Evolutionary conservation across 495 filamentous ascomycete species (phyloP), one percentile per base, ranked within the genome.

Genomic region (Aspergillus baeticus): DNA sequence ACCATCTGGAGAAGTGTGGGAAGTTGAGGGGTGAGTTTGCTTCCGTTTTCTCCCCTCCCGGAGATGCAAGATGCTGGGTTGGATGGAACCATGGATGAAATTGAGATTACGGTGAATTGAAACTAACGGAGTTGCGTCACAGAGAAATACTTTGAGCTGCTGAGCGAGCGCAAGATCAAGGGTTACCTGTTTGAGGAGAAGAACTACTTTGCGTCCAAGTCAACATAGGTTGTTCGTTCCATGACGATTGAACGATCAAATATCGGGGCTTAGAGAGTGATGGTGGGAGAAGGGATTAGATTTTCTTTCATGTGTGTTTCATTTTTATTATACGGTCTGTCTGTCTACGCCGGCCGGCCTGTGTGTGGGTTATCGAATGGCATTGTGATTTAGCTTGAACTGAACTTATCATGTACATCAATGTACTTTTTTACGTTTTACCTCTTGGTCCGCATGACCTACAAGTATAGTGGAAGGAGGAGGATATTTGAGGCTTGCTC

Each of bases 1-100:
- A 98, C 74, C 94, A 98, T 73, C 72, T 98, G 62, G 93, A 96
- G 84, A 98, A 97, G 78, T 98, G 94, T 74, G 91, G 90, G 64
- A 76, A 78, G 66, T 74, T 96, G 76, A 83, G 95, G 87, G 92
- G 94, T 98, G 62, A 51, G 69, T 68, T 41, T 58, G 29, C 6
- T 34, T 20, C 37, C n/a, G 35, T 33, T 23, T 41, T 56, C 17
- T 39, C 42, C 47, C 20, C 50, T 17, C 42, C 23, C 10, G 38
- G 15, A 41, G 5, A 13, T 37, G 13, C 45, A 45, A 39, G 39
- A 17, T 49, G 2, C 15, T 55, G 34, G 10, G 17, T 15, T 48
- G 37, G 52, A 18, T 35, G 21, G 38, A 38, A 13, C 10, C 26
- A 4, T 42, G n/a, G 17, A 17, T 14, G 38, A 42, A 20, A 10